Percentiles rank a stretch among this genome's conserved stretches.
Evolutionary conservation across 768 basidiomycete species (phyloP).

Genomic region (button mushroom (Agaricus bisporus)): DNA sequence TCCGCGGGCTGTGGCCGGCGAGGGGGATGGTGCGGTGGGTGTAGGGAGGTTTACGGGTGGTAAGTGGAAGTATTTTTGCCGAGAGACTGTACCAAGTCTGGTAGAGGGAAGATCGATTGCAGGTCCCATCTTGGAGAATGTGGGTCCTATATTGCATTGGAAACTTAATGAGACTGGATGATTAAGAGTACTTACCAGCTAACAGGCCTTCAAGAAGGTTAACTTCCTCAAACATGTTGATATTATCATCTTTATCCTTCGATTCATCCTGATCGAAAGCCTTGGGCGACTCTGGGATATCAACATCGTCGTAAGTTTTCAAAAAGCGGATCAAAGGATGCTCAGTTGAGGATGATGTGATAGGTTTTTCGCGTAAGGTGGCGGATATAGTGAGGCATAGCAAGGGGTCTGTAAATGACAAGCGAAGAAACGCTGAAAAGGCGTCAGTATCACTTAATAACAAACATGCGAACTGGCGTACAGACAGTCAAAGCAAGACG

Average conservation of each 20-base stretch:
- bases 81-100: slow-evolving; percentile 62
- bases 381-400: slow-evolving; percentile 79
- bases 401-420: slow-evolving; percentile 65
- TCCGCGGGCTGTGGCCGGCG: slow-evolving; percentile 36
- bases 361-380: slow-evolving; percentile 80
- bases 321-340: slow-evolving; percentile 40
- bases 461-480: slow-evolving; percentile 32
- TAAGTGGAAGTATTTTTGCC: slow-evolving; percentile 62
- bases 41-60: slow-evolving; percentile 40
- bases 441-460: slow-evolving; percentile 2
- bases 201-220: slow-evolving; percentile 54
- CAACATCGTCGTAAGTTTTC: slow-evolving; percentile 24
- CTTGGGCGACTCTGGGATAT: slow-evolving; percentile 30
- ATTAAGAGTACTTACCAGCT: slow-evolving; percentile 36
- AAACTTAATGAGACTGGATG: background rate
- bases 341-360: slow-evolving; percentile 32
- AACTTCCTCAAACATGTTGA: slow-evolving; percentile 48
- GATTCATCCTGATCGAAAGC: slow-evolving; percentile 26
- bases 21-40: slow-evolving; percentile 38
- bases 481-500: slow-evolving; percentile 72
- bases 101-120: slow-evolving; percentile 56
- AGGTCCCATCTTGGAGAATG: slow-evolving; percentile 27
- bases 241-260: slow-evolving; percentile 43
- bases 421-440: slow-evolving; percentile 62
- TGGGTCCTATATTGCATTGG: slow-evolving; percentile 33